Evolutionary conservation across 2,329 filamentous ascomycete genomes (phyloP).

Genomic region (Fonsecaea monophora): DNA sequence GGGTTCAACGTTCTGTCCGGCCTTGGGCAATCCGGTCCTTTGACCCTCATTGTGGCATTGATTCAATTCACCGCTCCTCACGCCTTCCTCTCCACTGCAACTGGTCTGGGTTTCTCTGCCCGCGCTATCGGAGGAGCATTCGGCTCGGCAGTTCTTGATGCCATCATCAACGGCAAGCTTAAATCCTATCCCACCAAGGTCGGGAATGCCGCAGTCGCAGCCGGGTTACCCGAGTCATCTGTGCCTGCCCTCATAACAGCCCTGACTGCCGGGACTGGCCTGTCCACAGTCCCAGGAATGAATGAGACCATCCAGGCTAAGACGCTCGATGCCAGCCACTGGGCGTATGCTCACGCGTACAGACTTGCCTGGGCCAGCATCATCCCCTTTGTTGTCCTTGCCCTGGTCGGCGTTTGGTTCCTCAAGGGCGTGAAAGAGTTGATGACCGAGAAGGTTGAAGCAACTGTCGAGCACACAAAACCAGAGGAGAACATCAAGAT

Average conservation of each 20-base stretch:
- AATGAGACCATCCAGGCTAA: constrained; percentile 49
- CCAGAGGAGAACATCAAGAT: constrained; percentile 28
- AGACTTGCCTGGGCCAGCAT: constrained; percentile 59
- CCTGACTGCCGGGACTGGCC: constrained; percentile 46
- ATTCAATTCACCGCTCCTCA: constrained; percentile 63
- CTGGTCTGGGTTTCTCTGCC: constrained; percentile 61
- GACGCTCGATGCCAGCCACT: constrained; percentile 51
- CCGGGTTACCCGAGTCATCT: constrained; percentile 52
- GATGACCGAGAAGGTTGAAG: constrained; percentile 63
- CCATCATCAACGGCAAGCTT: constrained; percentile 60
- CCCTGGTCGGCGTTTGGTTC: constrained; percentile 53
- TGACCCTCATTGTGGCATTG: constrained; percentile 58
- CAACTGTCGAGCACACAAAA: constrained; percentile 54
- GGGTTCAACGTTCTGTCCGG: constrained; percentile 58
- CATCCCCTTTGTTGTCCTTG: constrained; percentile 60
- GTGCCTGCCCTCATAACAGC: constrained; percentile 51
- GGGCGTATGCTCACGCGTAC: constrained; percentile 58
- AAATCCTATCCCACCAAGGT: constrained; percentile 52
- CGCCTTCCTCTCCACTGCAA: constrained; percentile 60
- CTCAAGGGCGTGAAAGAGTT: constrained; percentile 58
- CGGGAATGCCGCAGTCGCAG: constrained; percentile 49
- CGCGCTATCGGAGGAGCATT: constrained; percentile 62
- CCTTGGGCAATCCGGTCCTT: constrained; percentile 58
- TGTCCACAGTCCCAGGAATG: constrained; percentile 47
- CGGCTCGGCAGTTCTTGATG: constrained; percentile 60